Percentiles rank a stretch among this genome's conserved stretches.
phyloP scores from a whole-genome alignment of 164 flowering plant species.

The Brasenia schreberi region DNA sequence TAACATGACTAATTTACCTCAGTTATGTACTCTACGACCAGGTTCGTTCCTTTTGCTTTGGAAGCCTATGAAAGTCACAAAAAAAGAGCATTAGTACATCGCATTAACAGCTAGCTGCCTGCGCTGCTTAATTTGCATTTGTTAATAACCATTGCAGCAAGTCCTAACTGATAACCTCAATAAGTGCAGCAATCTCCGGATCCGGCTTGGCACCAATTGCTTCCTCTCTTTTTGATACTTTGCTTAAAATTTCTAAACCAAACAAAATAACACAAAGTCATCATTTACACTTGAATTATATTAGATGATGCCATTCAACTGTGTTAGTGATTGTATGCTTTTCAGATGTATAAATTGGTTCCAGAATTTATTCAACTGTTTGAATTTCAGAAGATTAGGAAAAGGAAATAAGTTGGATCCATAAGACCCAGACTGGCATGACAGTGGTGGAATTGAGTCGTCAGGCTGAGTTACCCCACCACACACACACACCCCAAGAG shows the following conservation, averaged over 20 bases:
- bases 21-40: slow-evolving; percentile 48
- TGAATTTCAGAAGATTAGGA: too few species aligned
- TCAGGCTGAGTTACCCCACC: too few species aligned
- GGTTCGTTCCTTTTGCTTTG: slow-evolving; percentile 24
- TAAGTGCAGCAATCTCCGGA: slow-evolving; percentile 65
- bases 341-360: too few species aligned
- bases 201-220: slow-evolving; percentile 43
- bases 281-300: too few species aligned
- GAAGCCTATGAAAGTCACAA: slow-evolving; percentile 9
- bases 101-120: not conserved
- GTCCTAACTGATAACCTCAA: slow-evolving; percentile 29
- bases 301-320: too few species aligned
- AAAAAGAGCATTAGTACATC: not conserved
- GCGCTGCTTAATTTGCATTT: not conserved
- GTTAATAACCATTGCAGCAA: not conserved
- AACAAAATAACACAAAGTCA: not conserved
- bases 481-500: too few species aligned
- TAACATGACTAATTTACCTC: slow-evolving; percentile 23
- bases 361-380: too few species aligned
- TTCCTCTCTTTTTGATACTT: slow-evolving; percentile 32
- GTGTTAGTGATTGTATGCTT: too few species aligned
- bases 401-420: too few species aligned
- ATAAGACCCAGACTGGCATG: too few species aligned
- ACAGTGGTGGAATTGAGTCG: too few species aligned
- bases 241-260: slow-evolving; percentile 28